Percentiles rank a stretch among this genome's conserved stretches.
phyloP scores from a whole-genome alignment of 2,329 filamentous ascomycete species.

The Aspergillus ochraceus region DNA sequence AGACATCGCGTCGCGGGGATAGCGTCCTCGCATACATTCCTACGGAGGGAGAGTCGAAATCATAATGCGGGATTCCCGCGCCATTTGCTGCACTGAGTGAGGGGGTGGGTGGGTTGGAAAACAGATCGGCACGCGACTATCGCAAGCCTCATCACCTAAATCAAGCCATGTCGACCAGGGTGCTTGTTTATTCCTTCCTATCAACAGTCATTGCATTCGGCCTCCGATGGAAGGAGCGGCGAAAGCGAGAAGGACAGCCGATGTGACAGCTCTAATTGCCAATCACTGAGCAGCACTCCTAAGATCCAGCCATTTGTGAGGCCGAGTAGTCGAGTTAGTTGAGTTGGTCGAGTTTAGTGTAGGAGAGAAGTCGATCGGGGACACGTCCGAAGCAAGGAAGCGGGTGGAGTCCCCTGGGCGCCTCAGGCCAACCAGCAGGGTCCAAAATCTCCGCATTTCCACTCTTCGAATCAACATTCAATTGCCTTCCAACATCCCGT shows the following conservation, averaged over 20 bases:
- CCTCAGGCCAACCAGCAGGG: not conserved
- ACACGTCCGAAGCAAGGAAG: not conserved
- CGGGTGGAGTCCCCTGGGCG: not conserved
- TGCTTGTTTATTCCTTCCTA: not conserved
- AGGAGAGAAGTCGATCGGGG: no score
- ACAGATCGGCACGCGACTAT: slow-evolving; percentile 1
- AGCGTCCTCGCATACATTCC: not conserved
- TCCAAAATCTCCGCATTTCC: not conserved
- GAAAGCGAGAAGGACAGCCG: not conserved
- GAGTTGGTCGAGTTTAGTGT: no score
- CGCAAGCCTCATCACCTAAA: not conserved
- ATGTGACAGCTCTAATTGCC: not conserved
- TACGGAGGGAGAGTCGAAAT: not conserved
- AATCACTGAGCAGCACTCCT: not conserved
- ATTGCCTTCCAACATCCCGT: no score
- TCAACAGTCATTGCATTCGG: not conserved
- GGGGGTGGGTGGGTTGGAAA: not conserved
- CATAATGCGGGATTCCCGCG: not conserved
- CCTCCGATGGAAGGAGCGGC: not conserved
- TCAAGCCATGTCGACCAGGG: not conserved
- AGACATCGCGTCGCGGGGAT: not conserved
- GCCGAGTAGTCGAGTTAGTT: no score
- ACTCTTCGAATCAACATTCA: no score
- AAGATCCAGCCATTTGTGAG: not conserved
- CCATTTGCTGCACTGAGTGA: not conserved